Conservation (phyloP, 2,329 filamentous ascomycete species). For the Chrysosporium keratinophilum region DNA sequence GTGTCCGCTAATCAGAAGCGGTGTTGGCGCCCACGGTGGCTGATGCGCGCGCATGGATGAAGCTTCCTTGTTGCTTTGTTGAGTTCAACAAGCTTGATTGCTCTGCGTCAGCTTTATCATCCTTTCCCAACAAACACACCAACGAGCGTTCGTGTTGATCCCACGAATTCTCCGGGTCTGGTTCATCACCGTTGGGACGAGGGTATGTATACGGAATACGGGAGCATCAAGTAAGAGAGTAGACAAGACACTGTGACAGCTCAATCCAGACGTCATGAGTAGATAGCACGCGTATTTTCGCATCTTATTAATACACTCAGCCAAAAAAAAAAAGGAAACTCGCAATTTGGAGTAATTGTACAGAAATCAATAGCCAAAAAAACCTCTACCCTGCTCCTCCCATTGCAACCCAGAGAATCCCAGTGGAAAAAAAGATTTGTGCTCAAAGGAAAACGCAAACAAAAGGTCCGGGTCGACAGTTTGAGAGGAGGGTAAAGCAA, state of each 20-base stretch:
- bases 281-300: neutral
- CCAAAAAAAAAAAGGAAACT: neutral
- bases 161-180: neutral
- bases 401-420: constrained; percentile 1
- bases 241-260: too few relatives aligned
- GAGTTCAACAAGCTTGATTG: constrained; percentile 2
- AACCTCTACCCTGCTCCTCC: constrained; percentile 9
- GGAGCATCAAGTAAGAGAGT: too few relatives aligned
- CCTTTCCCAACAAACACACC: constrained; percentile 5
- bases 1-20: neutral
- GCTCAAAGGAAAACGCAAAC: neutral
- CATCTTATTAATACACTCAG: constrained; percentile 3
- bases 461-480: constrained; percentile 1
- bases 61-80: neutral
- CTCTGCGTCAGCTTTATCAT: neutral
- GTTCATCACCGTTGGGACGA: neutral
- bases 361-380: constrained; percentile 1
- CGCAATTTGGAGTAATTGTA: neutral
- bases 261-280: neutral
- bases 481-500: neutral
- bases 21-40: neutral
- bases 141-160: neutral
- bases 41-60: neutral
- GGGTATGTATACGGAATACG: neutral
- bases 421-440: constrained; percentile 4